Base-by-base conservation (phyloP, 192 early-diverging fungal genomes). In the Obelidium mucronatum region DNA sequence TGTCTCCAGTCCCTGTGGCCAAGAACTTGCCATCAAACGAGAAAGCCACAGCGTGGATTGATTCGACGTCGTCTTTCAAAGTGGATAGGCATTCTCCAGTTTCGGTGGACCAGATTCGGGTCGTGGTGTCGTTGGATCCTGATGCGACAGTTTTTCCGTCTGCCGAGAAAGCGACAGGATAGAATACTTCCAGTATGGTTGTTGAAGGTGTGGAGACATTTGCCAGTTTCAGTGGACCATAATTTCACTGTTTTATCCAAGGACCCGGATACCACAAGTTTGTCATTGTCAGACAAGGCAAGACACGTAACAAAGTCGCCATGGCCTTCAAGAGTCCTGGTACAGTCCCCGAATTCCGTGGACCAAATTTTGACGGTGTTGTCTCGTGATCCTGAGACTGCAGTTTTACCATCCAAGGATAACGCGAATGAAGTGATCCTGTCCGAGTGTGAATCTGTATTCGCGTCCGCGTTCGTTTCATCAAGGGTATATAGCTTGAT, bases 11-110 rank as follows among this genome's bases (percentile, higher is more conserved):
- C 3, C 75, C 59, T 11, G 79, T 61, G 2, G 78, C 54, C 15
- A 78, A 39, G 11, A 31, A 52, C 15, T 36, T 13, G 3, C 79
- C 75, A 55, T 80, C 79, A 11, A 30, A 13, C 5, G 72, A 76
- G 11, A 77, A 24, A 24, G 42, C 76, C 35, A 77, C 76, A 54
- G 76, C n/a, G n/a, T n/a, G n/a, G n/a, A n/a, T n/a, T n/a, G n/a
- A n/a, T n/a, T n/a, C n/a, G n/a, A n/a, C n/a, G n/a, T n/a, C n/a
- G n/a, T n/a, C n/a, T n/a, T n/a, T n/a, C n/a, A n/a, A n/a, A n/a
- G n/a, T n/a, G n/a, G n/a, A n/a, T n/a, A n/a, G n/a, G n/a, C n/a
- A n/a, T n/a, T n/a, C n/a, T n/a, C n/a, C n/a, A n/a, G n/a, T n/a
- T n/a, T n/a, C n/a, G n/a, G n/a, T n/a, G n/a, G n/a, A n/a, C 64